phyloP scores from a whole-genome alignment of 2,329 filamentous ascomycete species.

The Paraphaeosphaeria sporulosa region DNA sequence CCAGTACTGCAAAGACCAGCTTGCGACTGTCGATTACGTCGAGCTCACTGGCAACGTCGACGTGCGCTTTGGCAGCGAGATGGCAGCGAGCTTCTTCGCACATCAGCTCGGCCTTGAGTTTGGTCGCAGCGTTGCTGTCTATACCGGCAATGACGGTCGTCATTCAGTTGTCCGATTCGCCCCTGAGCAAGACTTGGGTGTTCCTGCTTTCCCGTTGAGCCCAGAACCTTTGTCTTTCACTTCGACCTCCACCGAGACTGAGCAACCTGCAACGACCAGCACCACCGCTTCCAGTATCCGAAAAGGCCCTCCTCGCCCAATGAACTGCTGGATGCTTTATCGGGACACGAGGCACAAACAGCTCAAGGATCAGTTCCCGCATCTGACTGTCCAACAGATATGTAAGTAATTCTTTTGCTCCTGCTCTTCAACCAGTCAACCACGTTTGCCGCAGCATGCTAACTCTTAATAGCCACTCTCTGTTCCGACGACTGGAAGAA shows the following conservation, averaged over 20 bases:
- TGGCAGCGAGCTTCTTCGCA: not conserved
- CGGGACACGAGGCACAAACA: conserved; percentile 30
- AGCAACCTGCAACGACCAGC: not conserved
- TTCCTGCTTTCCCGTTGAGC: not conserved
- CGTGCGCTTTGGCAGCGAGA: not conserved
- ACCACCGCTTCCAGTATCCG: not conserved
- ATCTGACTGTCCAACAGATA: conserved; percentile 31
- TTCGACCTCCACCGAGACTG: not conserved
- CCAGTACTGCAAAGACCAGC: not conserved
- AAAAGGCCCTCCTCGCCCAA: conserved; percentile 35
- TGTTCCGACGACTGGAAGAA: conserved; percentile 29
- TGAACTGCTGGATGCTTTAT: conserved; percentile 39
- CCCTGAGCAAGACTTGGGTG: not conserved
- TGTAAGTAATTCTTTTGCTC: conserved; percentile 26
- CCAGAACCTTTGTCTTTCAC: not conserved
- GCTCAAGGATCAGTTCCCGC: conserved; percentile 25
- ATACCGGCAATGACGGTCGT: not conserved
- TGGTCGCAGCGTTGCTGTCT: not conserved
- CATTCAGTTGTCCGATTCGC: not conserved
- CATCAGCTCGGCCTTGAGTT: not conserved
- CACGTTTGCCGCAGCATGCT: conserved; percentile 9
- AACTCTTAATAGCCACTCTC: conserved; percentile 24
- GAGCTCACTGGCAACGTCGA: not conserved
- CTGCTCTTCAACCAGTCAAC: not conserved
- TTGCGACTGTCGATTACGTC: not conserved